Conservation (phyloP, 371 early-diverging fungal genomes). For the Lichtheimia ramosa region DNA sequence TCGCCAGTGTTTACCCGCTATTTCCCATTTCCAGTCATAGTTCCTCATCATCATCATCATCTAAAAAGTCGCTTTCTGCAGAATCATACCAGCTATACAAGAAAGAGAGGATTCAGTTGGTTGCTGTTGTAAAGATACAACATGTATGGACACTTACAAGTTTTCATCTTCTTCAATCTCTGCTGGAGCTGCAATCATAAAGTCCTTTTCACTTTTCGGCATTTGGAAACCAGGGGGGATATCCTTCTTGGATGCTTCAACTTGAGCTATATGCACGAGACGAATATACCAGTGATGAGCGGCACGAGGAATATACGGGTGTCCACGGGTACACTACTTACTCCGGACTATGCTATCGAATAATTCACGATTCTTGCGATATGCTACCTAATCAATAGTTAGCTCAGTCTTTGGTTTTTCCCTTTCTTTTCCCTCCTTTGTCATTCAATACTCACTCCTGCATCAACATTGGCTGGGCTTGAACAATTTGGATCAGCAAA, state of each 20-base stretch:
- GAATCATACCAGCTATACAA: constrained; percentile 51
- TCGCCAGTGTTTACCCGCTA: neutral
- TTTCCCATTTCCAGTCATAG: constrained; percentile 1
- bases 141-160: no score
- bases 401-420: no score
- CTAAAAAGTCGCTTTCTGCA: constrained; percentile 50
- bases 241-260: constrained; percentile 52
- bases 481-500: constrained; percentile 97
- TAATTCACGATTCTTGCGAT: constrained; percentile 68
- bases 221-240: constrained; percentile 57
- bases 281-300: constrained; percentile 2
- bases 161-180: constrained; percentile 51
- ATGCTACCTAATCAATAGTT: constrained; percentile 57
- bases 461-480: constrained; percentile 89
- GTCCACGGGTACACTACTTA: constrained; percentile 24
- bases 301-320: no score
- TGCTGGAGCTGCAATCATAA: constrained; percentile 41
- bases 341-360: constrained; percentile 70
- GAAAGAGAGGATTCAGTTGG: no score
- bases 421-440: no score
- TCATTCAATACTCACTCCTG: constrained; percentile 43
- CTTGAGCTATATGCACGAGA: constrained; percentile 38
- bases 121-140: no score
- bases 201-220: constrained; percentile 50
- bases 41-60: constrained; percentile 33